Evolutionary conservation across 169 alveolate species (phyloP), one percentile per base, ranked within the genome.

Genomic region (Theileria orientalis): DNA sequence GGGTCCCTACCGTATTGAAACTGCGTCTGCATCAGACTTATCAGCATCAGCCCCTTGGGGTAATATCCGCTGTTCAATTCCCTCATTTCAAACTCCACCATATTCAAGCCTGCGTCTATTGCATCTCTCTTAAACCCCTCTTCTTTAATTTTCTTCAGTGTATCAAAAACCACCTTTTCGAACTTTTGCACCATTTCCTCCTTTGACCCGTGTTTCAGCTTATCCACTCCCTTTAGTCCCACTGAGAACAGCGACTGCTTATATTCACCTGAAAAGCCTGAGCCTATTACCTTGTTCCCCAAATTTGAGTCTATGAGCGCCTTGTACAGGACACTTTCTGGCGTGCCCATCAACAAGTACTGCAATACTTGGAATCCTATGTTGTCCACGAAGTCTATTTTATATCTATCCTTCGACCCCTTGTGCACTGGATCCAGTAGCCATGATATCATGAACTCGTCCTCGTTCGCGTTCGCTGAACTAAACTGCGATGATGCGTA

Each of bases 111-210:
- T 9, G 94, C 90, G 57, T 85, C 86, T 35, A 90, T 77, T 14
- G 92, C 92, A 62, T 79, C 83, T 73, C 79, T 77, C 44, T 85
- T 90, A 49, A 90, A 80, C 6, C 94, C 94, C 42, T 85, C 74
- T 40, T 85, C 46, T 32, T 69, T 84, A 7, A 78, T 84, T 42
- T 69, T 67, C 49, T 67, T 30, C 29, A 90, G 59, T 23, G 91
- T 87, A 2, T 73, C 67, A 66, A 76, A 32, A 63, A 90, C 79
- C n/a, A 90, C 74, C 1, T 74, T 49, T 44, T 89, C 90, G 21
- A 85, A 85, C 42, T 63, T 70, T 37, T 42, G 2, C 27, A 83
- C 69, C 56, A 83, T 75, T 6, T 68, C 49, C 13, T 66, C 82
- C 61, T 66, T 73, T 3, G 74, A 30, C 3, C 29, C 19, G 2